phyloP scores from a whole-genome alignment of 1,139 yeast genomes.

The Suhomyces bribrorum region DNA sequence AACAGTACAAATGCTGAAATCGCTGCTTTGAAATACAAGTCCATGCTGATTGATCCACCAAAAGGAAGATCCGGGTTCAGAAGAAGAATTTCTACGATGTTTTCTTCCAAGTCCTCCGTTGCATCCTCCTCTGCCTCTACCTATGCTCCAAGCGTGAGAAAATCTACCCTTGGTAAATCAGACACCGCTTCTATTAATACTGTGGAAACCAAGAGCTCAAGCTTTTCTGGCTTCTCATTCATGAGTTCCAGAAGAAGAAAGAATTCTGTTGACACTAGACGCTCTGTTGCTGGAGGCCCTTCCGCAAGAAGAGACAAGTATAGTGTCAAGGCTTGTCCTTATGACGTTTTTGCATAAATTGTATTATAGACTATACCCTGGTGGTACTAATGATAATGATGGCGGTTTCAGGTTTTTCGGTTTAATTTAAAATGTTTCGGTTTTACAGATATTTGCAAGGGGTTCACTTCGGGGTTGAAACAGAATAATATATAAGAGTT shows the following conservation, averaged over 20 bases:
- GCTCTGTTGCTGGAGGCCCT: slow-evolving; percentile 4
- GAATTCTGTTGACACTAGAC: slow-evolving; percentile 8
- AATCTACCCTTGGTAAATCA: slow-evolving; percentile 12
- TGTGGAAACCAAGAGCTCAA: slow-evolving; percentile 27
- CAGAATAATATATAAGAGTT: slow-evolving; percentile 6
- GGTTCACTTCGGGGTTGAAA: neutral
- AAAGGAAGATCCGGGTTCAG: slow-evolving; percentile 28
- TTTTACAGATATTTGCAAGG: slow-evolving; percentile 6
- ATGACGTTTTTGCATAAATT: slow-evolving; percentile 16
- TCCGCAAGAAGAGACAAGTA: slow-evolving; percentile 19
- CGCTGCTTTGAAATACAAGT: slow-evolving; percentile 19
- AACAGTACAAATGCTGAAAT: slow-evolving; percentile 13
- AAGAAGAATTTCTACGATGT: slow-evolving; percentile 30
- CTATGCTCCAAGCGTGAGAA: slow-evolving; percentile 9
- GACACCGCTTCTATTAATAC: slow-evolving; percentile 34
- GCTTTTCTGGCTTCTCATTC: slow-evolving; percentile 40
- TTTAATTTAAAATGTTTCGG: slow-evolving; percentile 5
- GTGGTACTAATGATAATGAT: slow-evolving; percentile 6
- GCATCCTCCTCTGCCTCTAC: slow-evolving; percentile 10
- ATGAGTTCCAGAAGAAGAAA: slow-evolving; percentile 14
- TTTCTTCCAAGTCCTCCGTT: slow-evolving; percentile 19
- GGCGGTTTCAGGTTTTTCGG: slow-evolving; percentile 1
- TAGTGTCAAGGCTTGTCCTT: slow-evolving; percentile 21
- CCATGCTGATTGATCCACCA: slow-evolving; percentile 17
- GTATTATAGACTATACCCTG: slow-evolving; percentile 6